Conservation (phyloP, 495 filamentous ascomycete genomes). For the Penicillium lagena region DNA sequence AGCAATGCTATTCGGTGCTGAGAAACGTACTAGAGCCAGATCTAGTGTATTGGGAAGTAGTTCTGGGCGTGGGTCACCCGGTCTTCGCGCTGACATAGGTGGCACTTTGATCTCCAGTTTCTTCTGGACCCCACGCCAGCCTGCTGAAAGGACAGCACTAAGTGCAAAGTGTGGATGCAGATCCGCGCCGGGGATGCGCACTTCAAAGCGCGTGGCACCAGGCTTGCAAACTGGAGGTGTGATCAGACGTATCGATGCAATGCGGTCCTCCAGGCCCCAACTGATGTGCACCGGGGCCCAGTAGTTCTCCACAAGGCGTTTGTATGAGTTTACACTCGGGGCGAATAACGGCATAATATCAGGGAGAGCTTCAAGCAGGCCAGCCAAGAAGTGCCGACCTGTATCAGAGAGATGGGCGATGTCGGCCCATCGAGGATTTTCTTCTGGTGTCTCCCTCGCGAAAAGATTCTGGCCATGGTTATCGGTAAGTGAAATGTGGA, state of each 20-base stretch:
- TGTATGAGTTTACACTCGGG: constrained; percentile 91
- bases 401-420: constrained; percentile 71
- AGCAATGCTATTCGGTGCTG: constrained; percentile 63
- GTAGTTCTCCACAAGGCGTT: constrained; percentile 92
- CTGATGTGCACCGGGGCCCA: constrained; percentile 94
- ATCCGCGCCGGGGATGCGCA: constrained; percentile 83
- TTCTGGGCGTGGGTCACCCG: constrained; percentile 2
- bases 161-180: constrained; percentile 80
- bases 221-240: constrained; percentile 69
- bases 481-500: constrained; percentile 73
- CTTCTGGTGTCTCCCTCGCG: constrained; percentile 58
- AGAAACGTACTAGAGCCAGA: constrained; percentile 69
- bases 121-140: constrained; percentile 80
- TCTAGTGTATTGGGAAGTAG: constrained; percentile 66
- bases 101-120: constrained; percentile 72
- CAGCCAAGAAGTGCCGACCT: constrained; percentile 83
- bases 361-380: constrained; percentile 75
- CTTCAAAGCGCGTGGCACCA: constrained; percentile 78
- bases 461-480: constrained; percentile 65
- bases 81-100: constrained; percentile 54
- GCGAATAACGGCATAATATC: constrained; percentile 91
- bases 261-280: constrained; percentile 90
- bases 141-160: constrained; percentile 70
- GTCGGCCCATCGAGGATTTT: constrained; percentile 60
- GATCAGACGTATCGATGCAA: constrained; percentile 80